Evolutionary conservation across 371 early-diverging fungal genomes (phyloP), one percentile per base, ranked within the genome.

Genomic region (Basidiobolus meristosporus): DNA sequence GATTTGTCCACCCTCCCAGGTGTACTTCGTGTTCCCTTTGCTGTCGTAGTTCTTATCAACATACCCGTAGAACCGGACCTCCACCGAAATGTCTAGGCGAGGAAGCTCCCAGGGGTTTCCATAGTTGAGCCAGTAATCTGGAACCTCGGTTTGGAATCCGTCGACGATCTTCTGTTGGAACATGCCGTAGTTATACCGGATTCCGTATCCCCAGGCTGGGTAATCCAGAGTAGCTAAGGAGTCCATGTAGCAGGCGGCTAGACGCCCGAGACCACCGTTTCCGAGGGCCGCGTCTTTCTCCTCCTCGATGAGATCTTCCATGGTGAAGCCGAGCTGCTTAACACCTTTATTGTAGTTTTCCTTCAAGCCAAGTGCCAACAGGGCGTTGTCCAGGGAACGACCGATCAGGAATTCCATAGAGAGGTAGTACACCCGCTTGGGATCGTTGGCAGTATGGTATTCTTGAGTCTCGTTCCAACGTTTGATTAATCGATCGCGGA

Each of bases 41-140:
- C 69, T 72, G 47, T 76, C 81, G 31, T 59, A 49, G 38, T 58
- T 52, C 41, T 69, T 70, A 47, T 64, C 68, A 33, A 86, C 73
- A 47, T 77, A 65, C 17, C 91, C 91, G 46, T 81, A 73, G 58
- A 90, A 91, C 31, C 68, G 70, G 33, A 90, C 75, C 16, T 79
- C 78, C 52, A 89, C 82, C 9, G 70, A 56, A 44, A 69, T 79
- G 60, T 91, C 90, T n/a, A 77, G 62, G 28, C 91, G 82, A 49
- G 84, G 77, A 46, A 91, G 64, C 52, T 91, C 90, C 91, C 91
- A 91, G 15, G 91, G 90, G 53, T 91, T 83, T 42, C 73, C 85
- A 52, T 66, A 72, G 51, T 70, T 76, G 34, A 84, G 60, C 84
- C 84, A 84, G 59, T 83, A 85, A 55, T 90, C 90, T 3, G 89